Conservation (phyloP, 78 protist genomes). For the Dictyostelium intermedium region DNA sequence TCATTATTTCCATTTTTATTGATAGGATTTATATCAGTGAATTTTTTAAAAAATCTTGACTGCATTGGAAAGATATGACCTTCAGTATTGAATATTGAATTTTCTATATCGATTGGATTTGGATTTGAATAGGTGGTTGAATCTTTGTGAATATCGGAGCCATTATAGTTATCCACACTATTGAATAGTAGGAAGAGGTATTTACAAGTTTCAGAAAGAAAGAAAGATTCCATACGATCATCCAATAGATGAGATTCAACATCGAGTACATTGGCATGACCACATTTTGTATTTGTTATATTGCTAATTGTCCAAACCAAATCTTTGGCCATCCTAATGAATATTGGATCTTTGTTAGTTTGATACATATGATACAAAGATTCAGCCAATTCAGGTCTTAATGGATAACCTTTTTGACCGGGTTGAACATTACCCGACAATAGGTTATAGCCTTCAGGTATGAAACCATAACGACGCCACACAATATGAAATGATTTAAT, state of each 20-base stretch:
- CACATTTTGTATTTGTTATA: conserved; percentile 72
- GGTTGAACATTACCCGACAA: conserved; percentile 18
- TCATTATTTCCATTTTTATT: neutral
- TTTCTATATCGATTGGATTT: conserved; percentile 2
- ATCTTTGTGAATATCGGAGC: neutral
- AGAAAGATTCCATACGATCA: conserved; percentile 94
- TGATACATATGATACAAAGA: conserved; percentile 82
- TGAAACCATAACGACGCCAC: conserved; percentile 84
- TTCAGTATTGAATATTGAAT: conserved; percentile 82
- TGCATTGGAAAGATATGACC: conserved; percentile 82
- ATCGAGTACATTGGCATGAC: conserved; percentile 82
- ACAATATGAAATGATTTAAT: conserved; percentile 35
- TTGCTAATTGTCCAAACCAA: conserved; percentile 18
- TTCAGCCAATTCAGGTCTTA: conserved; percentile 95
- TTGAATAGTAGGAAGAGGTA: conserved; percentile 92
- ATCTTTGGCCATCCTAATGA: conserved; percentile 52
- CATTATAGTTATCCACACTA: conserved; percentile 11
- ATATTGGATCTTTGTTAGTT: conserved; percentile 33
- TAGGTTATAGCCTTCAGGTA: conserved; percentile 88
- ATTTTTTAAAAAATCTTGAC: conserved; percentile 37
- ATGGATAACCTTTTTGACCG: conserved; percentile 78
- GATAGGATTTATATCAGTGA: neutral
- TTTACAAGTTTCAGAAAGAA: conserved; percentile 95
- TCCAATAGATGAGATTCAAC: conserved; percentile 52
- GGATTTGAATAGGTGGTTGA: neutral